Base-by-base conservation (phyloP, 2,329 filamentous ascomycete species). In the Fusarium xyrophilum region DNA sequence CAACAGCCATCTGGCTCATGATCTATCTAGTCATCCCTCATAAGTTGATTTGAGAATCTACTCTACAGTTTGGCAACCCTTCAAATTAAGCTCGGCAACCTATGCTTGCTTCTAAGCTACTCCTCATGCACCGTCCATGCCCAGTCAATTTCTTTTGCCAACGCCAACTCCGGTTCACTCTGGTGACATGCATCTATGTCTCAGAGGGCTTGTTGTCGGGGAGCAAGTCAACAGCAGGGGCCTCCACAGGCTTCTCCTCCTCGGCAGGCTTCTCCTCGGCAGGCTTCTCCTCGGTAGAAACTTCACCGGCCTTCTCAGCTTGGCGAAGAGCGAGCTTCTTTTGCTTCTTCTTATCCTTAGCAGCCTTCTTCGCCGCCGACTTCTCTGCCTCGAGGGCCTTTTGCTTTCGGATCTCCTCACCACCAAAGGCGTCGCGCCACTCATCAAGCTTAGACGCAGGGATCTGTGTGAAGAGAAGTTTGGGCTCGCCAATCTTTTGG, bases 381-480 rank as follows among this genome's bases (percentile, higher is more conserved):
- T 84, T 84, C 63, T 81, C 81, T 5, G 81, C 81, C 51, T 82
- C 83, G 67, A 85, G 82, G 43, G 87, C 89, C 75, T 91, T 91
- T 70, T 91, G 89, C 74, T 91, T 91, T 74, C 90, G 90, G 40
- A 89, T 83, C 74, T 85, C 83, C 73, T 84, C 82, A n/a, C 84
- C 84, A 67, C 92, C 88, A 71, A 90, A 97, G 71, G 87, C 85
- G 67, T 91, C 87, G 61, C 91, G 89, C 93, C 93, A 97, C 77
- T 95, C 91, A 53, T 91, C 88, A 47, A 91, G 89, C 82, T 94
- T 95, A 78, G 92, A 89, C 13, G 90, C 84, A 68, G 93, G 91
- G 75, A 97, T 97, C 56, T 86, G 87, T n/a, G 87, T 87, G 81
- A 97, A 97, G 33, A 97, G 84, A 42, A 93, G 90, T 68, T 88